Evolutionary conservation across 768 basidiomycete species (phyloP).

Genomic region (Calocybe gangraenosa): DNA sequence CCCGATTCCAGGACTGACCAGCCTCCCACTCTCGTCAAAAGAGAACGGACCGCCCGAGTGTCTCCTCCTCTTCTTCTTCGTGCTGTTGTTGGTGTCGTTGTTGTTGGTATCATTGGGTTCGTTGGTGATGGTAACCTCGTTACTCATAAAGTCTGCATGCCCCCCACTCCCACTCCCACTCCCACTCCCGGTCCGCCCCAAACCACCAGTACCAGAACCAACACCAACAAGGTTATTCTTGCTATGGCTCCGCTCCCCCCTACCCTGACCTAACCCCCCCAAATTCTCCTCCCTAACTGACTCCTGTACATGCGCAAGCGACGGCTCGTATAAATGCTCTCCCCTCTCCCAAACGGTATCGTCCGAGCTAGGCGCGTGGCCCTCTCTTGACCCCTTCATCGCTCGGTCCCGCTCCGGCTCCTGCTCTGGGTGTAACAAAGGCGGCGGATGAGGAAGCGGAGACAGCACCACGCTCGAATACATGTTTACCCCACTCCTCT

Average conservation of each 20-base stretch:
- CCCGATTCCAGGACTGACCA: constrained; percentile 12
- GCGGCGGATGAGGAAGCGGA: no score
- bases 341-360: no score
- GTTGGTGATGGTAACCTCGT: constrained; percentile 3
- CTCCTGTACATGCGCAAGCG: no score
- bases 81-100: constrained; percentile 6
- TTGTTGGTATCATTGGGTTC: no score
- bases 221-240: background rate
- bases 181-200: background rate
- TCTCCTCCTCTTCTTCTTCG: constrained; percentile 18
- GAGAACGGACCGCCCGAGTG: constrained; percentile 28
- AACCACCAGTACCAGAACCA: background rate
- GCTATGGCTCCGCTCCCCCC: no score
- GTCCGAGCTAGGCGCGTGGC: background rate
- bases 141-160: background rate
- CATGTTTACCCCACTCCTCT: background rate
- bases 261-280: no score
- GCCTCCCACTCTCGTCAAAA: constrained; percentile 18
- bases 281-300: no score
- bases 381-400: background rate
- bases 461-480: no score
- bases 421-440: no score
- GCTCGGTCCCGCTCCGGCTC: background rate
- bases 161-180: background rate
- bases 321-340: no score